These are phyloP conservation scores for Sporothrix globosa DNA, from an alignment of 2,329 filamentous ascomycete genomes.

Conservation along the genomic window DNA sequence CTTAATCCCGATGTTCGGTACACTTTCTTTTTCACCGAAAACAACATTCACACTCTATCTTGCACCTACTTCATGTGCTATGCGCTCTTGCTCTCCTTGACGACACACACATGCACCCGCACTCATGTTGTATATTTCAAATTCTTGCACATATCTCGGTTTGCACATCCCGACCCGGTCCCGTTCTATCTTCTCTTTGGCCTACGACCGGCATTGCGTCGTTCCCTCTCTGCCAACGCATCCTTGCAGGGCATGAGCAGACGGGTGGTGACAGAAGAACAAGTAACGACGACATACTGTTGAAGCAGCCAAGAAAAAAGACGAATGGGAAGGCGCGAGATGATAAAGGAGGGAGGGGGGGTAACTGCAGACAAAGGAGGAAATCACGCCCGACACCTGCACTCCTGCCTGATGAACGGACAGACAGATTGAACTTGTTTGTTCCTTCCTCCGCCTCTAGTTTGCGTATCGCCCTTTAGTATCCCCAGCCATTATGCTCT, in stretches of 20 bases:
- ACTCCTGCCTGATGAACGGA: conserved; percentile 51
- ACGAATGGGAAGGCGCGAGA: conserved; percentile 8
- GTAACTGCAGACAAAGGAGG: conserved; percentile 23
- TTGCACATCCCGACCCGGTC: background rate
- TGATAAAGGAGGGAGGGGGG: conserved; percentile 18
- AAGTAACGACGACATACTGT: background rate
- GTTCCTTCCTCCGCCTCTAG: conserved; percentile 25
- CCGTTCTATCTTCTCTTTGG: background rate
- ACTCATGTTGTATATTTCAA: background rate
- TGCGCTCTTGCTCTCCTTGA: conserved; percentile 4
- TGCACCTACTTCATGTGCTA: background rate
- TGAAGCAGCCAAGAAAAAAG: background rate
- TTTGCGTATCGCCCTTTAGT: conserved; percentile 11
- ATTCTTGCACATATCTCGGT: conserved; percentile 1
- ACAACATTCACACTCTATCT: background rate
- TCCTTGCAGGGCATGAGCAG: conserved; percentile 32
- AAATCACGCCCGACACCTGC: conserved; percentile 51
- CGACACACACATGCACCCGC: background rate
- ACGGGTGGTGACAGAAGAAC: conserved; percentile 26
- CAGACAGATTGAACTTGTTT: conserved; percentile 18
- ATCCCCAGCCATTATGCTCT: background rate
- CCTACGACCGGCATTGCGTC: conserved; percentile 25
- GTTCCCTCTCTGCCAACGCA: conserved; percentile 35
- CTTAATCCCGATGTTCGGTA: background rate
- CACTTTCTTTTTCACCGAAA: background rate